These are phyloP conservation scores for Lentinus polychrous DNA, from an alignment of 1,284 basidiomycete species.

Conservation along the genomic window DNA sequence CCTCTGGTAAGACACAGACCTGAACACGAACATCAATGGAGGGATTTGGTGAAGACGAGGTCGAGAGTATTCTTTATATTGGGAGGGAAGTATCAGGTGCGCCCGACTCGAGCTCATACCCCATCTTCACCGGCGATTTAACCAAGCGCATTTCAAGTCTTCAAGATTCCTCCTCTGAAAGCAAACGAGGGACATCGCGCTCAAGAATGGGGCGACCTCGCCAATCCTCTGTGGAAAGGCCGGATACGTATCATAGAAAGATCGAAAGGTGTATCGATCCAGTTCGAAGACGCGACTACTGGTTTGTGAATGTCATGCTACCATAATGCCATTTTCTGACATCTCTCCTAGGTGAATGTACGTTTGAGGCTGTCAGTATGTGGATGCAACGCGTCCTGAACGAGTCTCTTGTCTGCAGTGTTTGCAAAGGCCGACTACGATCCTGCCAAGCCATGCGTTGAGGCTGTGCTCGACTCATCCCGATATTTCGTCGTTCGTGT, in stretches of 20 bases:
- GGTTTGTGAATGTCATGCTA: conserved; percentile 38
- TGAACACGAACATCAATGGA: conserved; percentile 34
- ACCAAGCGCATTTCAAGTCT: conserved; percentile 40
- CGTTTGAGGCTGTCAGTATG: conserved; percentile 30
- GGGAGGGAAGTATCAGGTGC: conserved; percentile 79
- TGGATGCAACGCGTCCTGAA: conserved; percentile 40
- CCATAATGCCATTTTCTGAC: background rate
- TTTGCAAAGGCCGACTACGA: conserved; percentile 93
- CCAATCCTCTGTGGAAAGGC: conserved; percentile 83
- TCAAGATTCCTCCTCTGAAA: conserved; percentile 77
- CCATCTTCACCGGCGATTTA: too few relatives aligned
- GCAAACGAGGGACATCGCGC: conserved; percentile 83
- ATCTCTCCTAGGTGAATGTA: conserved; percentile 18
- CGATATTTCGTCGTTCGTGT: conserved; percentile 94
- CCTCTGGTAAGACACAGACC: too few relatives aligned
- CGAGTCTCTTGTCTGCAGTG: conserved; percentile 35
- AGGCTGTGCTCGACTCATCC: conserved; percentile 93
- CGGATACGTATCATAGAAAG: conserved; percentile 81
- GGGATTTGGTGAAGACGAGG: conserved; percentile 54
- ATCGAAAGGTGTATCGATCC: conserved; percentile 47
- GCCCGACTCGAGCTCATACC: background rate
- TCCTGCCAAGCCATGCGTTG: conserved; percentile 75
- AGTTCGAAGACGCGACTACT: conserved; percentile 72
- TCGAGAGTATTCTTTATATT: conserved; percentile 82
- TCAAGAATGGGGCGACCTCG: conserved; percentile 81